Evolutionary conservation across 306 rosid species (phyloP).

Genomic region (Medicago arabica): DNA sequence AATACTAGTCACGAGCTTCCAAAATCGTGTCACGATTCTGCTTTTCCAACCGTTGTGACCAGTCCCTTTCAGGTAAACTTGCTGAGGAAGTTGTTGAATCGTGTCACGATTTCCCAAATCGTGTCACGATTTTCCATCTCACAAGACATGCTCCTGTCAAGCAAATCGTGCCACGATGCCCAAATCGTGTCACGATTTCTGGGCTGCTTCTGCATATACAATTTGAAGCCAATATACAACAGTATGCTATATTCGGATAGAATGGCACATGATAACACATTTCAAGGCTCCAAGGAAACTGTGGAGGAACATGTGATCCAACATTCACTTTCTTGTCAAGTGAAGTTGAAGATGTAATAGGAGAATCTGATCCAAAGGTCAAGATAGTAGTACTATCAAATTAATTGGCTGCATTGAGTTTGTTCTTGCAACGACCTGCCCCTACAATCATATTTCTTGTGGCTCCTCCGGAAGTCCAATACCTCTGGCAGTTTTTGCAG

Average conservation of each 20-base stretch:
- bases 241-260: constrained; percentile 59
- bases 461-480: constrained; percentile 94
- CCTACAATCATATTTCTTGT: constrained; percentile 86
- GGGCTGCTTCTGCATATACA: too few relatives aligned
- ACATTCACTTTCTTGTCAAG: neutral
- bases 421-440: constrained; percentile 92
- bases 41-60: too few relatives aligned
- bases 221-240: too few relatives aligned
- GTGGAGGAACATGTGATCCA: constrained; percentile 53
- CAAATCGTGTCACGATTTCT: too few relatives aligned
- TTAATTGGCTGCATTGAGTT: constrained; percentile 36
- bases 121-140: too few relatives aligned
- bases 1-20: too few relatives aligned
- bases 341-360: constrained; percentile 50
- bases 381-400: constrained; percentile 53
- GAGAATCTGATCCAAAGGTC: constrained; percentile 67
- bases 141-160: too few relatives aligned
- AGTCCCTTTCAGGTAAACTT: too few relatives aligned
- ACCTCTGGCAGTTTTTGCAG: constrained; percentile 91
- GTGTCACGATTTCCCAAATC: too few relatives aligned
- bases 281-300: constrained; percentile 58
- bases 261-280: constrained; percentile 60
- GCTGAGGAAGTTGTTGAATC: too few relatives aligned
- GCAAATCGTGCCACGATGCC: too few relatives aligned
- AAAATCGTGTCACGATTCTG: too few relatives aligned